These are phyloP conservation scores for Albatrellus sp. DNA, from an alignment of 1,284 basidiomycete species.

Conservation along the genomic window DNA sequence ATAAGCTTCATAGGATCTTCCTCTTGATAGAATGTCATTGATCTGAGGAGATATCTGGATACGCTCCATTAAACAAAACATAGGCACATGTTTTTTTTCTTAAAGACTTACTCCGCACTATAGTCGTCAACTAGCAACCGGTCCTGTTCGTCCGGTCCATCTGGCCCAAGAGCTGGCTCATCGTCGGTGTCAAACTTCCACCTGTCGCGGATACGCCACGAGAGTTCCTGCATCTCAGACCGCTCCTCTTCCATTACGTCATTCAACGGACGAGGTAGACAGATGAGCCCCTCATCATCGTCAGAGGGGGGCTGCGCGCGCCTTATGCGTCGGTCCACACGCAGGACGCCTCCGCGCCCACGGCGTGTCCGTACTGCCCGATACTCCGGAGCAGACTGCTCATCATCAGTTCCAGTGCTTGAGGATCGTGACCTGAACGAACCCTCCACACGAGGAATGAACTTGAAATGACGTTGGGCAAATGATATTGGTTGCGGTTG, in stretches of 20 bases:
- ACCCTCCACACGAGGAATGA: conserved; percentile 31
- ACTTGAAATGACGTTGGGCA: conserved; percentile 52
- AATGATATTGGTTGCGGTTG: conserved; percentile 37
- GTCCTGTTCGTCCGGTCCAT: conserved; percentile 58
- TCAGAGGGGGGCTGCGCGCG: neutral
- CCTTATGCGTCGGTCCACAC: conserved; percentile 56
- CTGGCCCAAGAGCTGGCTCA: conserved; percentile 37
- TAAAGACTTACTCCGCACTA: conserved; percentile 35
- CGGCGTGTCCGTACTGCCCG: conserved; percentile 60
- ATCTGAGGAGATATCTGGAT: conserved; percentile 26
- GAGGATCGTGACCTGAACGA: conserved; percentile 22
- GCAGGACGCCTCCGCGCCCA: conserved; percentile 74
- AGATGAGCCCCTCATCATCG: conserved; percentile 2
- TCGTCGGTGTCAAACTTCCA: conserved; percentile 67
- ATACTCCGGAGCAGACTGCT: conserved; percentile 20
- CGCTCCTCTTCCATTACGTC: conserved; percentile 20
- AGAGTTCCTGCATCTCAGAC: conserved; percentile 22
- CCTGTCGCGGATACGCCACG: conserved; percentile 37
- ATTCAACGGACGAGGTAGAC: neutral
- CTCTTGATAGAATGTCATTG: conserved; percentile 38
- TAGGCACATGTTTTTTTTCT: too few species aligned
- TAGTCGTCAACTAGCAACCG: conserved; percentile 61
- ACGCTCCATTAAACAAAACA: too few species aligned
- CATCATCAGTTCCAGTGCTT: conserved; percentile 18
- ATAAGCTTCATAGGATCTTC: conserved; percentile 29